Base-by-base conservation (phyloP, 2,329 filamentous ascomycete genomes). In the Colletotrichum melonis region DNA sequence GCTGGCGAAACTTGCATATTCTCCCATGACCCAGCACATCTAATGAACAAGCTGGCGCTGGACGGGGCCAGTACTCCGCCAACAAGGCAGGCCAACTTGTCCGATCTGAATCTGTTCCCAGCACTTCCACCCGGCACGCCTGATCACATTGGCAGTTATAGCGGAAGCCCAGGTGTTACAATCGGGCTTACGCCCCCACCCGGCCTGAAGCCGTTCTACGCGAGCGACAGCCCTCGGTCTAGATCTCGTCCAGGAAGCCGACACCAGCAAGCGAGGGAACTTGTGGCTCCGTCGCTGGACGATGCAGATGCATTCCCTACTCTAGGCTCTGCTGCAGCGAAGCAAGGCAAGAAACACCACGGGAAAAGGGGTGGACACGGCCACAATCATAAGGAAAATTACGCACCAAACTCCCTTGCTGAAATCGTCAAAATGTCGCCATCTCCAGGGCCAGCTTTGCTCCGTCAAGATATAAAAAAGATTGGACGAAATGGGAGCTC, bases 401-500 rank as follows among this genome's bases (percentile, higher is more conserved):
- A 88, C 22, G 82, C 86, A 0, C 92, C 95, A 1, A 95, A 91
- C 78, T 97, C 95, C 24, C 86, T 99, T 64, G 96, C 96, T 46
- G 97, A 98, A 82, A 93, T 98, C 71, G 95, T 98, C 71, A 97
- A 96, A 81, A 97, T 98, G 94, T 94, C 95, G 5, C 95, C 96
- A 0, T 95, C 95, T 8, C 95, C 95, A n/a, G 88, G 87, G 1
- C 91, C 93, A 4, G 85, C 85, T 28, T 88, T 88, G 57, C 89
- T 87, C 77, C 89, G 87, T 76, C 91, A 88, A 75, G 90, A 90
- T 52, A 80, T 88, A 75, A 92, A 90, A 81, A 93, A 88, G 80
- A 82, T 88, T 56, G 84, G 86, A 46, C 88, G 92, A 49, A 92
- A 93, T 75, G 92, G 91, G 73, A 93, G 90, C 80, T 89, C 91